Percentiles rank a stretch among this genome's conserved stretches.
These are phyloP conservation scores for Backusella parvicylindrica DNA, from an alignment of 192 early-diverging fungal genomes.

Conservation along the genomic window DNA sequence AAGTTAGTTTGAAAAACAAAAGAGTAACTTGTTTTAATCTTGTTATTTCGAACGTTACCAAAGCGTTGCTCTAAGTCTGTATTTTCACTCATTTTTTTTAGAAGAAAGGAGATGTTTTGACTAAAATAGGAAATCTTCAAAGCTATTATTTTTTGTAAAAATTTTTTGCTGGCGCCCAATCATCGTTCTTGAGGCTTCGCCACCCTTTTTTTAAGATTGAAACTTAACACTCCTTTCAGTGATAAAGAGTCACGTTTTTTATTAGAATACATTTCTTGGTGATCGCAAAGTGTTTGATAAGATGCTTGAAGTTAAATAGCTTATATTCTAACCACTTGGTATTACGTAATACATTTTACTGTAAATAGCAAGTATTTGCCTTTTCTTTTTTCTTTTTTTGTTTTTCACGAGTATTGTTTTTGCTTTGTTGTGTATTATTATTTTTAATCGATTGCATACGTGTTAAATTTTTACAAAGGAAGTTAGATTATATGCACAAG, in stretches of 20 bases:
- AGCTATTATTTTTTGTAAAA: slow-evolving; percentile 4
- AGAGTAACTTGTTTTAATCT: not conserved
- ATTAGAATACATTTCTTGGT: not conserved
- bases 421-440: not conserved
- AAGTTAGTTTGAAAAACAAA: not conserved
- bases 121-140: slow-evolving; percentile 3
- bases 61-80: slow-evolving; percentile 70
- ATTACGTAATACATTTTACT: not conserved
- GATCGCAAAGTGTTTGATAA: not conserved
- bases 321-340: not conserved
- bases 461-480: not conserved
- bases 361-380: not conserved
- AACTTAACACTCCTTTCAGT: not conserved
- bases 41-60: slow-evolving; percentile 45
- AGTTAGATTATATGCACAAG: not conserved
- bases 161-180: not conserved
- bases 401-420: too few relatives aligned
- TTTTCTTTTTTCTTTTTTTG: not conserved
- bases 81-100: slow-evolving; percentile 14
- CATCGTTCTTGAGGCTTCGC: not conserved
- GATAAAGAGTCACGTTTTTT: not conserved
- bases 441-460: not conserved
- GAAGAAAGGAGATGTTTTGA: slow-evolving; percentile 3
- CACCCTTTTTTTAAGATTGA: not conserved
- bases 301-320: not conserved